These are phyloP conservation scores for Thuja plicata DNA, from an alignment of 83 land plant species.

Conservation along the genomic window DNA sequence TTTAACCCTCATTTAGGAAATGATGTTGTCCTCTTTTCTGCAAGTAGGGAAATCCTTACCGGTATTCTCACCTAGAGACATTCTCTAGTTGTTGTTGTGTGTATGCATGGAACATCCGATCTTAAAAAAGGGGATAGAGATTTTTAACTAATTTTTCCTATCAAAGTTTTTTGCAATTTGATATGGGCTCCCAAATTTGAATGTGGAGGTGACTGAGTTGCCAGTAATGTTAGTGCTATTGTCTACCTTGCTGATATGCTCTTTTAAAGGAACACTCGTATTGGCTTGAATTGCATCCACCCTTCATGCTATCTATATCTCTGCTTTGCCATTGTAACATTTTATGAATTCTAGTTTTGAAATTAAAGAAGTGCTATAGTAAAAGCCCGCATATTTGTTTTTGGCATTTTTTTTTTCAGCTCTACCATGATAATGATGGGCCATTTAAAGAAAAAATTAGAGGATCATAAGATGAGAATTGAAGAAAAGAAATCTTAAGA, in stretches of 20 bases:
- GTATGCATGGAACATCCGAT: neutral
- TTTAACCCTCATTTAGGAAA: neutral
- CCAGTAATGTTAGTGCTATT: neutral
- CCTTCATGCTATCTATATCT: too few species aligned
- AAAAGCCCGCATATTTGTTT: too few species aligned
- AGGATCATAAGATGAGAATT: too few species aligned
- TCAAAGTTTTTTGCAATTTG: neutral
- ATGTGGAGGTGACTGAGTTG: neutral
- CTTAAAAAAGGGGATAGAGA: neutral
- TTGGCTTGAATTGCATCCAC: too few species aligned
- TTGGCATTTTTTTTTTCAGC: too few species aligned
- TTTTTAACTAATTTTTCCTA: neutral
- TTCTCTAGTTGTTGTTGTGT: neutral
- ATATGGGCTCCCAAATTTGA: neutral
- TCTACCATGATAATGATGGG: too few species aligned
- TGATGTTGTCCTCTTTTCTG: neutral
- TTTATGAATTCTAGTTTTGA: too few species aligned
- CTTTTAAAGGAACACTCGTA: neutral
- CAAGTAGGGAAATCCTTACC: neutral
- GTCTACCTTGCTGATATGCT: neutral
- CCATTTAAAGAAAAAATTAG: too few species aligned
- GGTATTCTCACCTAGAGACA: neutral
- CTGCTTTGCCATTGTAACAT: too few species aligned
- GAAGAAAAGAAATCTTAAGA: too few species aligned
- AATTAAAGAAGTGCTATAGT: too few species aligned